phyloP scores from a whole-genome alignment of 2,329 filamentous ascomycete genomes.

The Pezicula rhizophila region DNA sequence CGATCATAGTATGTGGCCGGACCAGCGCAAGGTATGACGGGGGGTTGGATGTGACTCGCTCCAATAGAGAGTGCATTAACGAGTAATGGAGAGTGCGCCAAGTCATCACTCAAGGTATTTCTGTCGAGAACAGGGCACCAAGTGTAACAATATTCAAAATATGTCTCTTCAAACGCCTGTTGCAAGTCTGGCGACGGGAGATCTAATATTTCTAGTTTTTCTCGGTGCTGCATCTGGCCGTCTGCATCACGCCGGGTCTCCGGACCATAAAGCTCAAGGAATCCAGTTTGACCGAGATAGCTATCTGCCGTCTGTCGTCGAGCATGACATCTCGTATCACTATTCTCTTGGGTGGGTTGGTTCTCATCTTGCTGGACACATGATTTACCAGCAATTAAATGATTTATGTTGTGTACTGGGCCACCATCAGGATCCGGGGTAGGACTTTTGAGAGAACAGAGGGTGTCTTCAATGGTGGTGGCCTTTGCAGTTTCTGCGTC shows the following conservation, averaged over 20 bases:
- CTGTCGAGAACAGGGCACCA: slow-evolving; percentile 37
- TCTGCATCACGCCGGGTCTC: neutral
- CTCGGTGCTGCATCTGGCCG: neutral
- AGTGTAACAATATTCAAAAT: slow-evolving; percentile 35
- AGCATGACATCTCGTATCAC: no score
- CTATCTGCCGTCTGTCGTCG: no score
- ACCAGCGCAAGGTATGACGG: slow-evolving; percentile 32
- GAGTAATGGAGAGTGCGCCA: slow-evolving; percentile 29
- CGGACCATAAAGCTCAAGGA: neutral
- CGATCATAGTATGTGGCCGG: slow-evolving; percentile 34
- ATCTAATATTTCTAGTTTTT: slow-evolving; percentile 5
- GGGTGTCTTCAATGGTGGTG: no score
- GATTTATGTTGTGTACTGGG: no score
- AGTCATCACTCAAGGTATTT: slow-evolving; percentile 25
- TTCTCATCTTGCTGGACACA: no score
- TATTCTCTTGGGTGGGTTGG: no score
- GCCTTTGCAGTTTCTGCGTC: no score
- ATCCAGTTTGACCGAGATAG: no score
- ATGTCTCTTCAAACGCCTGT: slow-evolving; percentile 36
- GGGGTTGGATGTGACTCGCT: slow-evolving; percentile 35
- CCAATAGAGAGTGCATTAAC: slow-evolving; percentile 34
- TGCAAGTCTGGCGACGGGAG: slow-evolving; percentile 25
- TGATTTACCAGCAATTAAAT: no score
- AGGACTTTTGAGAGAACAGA: no score
- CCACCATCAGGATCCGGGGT: no score